These are phyloP conservation scores for Abrus pulchellus DNA, from an alignment of 306 rosid species.

Conservation along the genomic window DNA sequence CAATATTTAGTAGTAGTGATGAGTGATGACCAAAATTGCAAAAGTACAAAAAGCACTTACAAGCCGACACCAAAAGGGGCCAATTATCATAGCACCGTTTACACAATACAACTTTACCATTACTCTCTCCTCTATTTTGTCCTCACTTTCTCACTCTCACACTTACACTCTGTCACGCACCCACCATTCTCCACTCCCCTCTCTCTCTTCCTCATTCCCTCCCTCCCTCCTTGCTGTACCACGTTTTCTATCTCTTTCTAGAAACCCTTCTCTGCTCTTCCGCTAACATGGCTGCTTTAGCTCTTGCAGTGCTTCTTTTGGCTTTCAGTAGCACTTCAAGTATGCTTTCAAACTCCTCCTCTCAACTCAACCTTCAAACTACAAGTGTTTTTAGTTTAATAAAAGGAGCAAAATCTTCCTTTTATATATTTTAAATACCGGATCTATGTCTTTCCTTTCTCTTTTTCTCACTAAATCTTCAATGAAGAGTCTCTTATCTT, in stretches of 20 bases:
- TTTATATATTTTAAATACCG: neutral
- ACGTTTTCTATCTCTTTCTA: neutral
- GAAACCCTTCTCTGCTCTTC: slow-evolving; percentile 29
- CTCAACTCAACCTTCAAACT: neutral
- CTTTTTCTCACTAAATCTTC: neutral
- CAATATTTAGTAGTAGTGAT: neutral
- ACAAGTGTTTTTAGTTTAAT: too few relatives aligned
- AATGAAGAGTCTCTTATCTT: neutral
- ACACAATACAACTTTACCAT: slow-evolving; percentile 37
- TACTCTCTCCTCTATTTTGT: slow-evolving; percentile 42
- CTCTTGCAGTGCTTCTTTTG: slow-evolving; percentile 64
- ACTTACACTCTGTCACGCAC: slow-evolving; percentile 53
- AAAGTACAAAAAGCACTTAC: slow-evolving; percentile 50
- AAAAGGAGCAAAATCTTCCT: neutral
- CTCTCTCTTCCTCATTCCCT: slow-evolving; percentile 1
- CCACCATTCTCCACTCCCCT: slow-evolving; percentile 34
- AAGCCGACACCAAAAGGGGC: slow-evolving; percentile 55
- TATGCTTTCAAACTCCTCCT: slow-evolving; percentile 46
- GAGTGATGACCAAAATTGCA: neutral
- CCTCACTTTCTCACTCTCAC: slow-evolving; percentile 33
- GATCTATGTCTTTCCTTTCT: slow-evolving; percentile 21
- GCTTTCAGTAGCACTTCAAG: slow-evolving; percentile 73
- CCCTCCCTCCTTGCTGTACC: slow-evolving; percentile 21
- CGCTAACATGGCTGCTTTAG: slow-evolving; percentile 63
- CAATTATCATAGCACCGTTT: slow-evolving; percentile 50